phyloP scores from a whole-genome alignment of 1,284 basidiomycete species.

The Earliella scabrosa region DNA sequence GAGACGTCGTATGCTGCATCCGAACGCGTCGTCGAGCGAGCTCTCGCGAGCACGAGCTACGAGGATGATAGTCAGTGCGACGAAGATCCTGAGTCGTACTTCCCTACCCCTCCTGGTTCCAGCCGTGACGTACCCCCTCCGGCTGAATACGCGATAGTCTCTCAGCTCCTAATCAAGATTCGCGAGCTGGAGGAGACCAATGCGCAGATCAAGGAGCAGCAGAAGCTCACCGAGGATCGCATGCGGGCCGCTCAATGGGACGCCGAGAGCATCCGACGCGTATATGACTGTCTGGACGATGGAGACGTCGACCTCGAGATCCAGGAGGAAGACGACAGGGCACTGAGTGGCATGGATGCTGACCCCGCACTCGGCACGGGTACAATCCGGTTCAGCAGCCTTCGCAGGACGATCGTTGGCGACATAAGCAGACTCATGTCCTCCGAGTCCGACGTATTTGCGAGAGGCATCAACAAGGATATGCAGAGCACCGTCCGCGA shows the following conservation, averaged over 20 bases:
- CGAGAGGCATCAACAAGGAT: slow-evolving; percentile 33
- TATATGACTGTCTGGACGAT: slow-evolving; percentile 74
- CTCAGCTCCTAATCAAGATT: slow-evolving; percentile 78
- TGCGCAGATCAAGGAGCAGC: slow-evolving; percentile 67
- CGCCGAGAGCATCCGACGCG: slow-evolving; percentile 66
- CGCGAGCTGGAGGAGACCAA: slow-evolving; percentile 81
- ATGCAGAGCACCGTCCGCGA: slow-evolving; percentile 42
- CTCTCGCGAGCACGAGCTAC: not conserved
- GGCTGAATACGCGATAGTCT: slow-evolving; percentile 61
- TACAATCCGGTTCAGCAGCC: slow-evolving; percentile 49
- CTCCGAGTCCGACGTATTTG: slow-evolving; percentile 32
- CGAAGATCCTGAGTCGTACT: slow-evolving; percentile 12
- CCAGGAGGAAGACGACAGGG: slow-evolving; percentile 40
- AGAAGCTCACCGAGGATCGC: slow-evolving; percentile 61
- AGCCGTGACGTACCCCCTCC: slow-evolving; percentile 5
- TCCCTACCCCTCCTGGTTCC: slow-evolving; percentile 7
- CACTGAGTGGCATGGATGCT: not conserved
- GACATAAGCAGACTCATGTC: slow-evolving; percentile 29
- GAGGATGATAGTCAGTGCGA: slow-evolving; percentile 1
- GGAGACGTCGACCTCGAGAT: slow-evolving; percentile 51
- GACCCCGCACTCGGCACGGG: slow-evolving; percentile 17
- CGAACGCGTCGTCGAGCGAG: slow-evolving; percentile 1
- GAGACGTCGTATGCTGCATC: not conserved
- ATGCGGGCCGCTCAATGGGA: slow-evolving; percentile 73
- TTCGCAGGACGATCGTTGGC: slow-evolving; percentile 44